Conservation (phyloP, 306 rosid species). For the Fragaria nilgerrensis region DNA sequence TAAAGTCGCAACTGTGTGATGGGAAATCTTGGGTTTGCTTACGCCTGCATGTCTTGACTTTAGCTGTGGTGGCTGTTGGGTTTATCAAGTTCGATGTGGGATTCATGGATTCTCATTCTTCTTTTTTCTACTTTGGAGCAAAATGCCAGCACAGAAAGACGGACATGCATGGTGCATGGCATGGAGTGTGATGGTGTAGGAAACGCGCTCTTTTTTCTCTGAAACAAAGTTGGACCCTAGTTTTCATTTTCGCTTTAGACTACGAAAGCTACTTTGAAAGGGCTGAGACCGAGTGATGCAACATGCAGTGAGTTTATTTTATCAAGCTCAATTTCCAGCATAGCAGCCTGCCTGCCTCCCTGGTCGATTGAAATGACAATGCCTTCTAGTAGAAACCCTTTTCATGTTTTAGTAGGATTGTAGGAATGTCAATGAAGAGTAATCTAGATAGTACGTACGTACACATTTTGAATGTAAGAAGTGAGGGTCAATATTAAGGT, state of each 20-base stretch:
- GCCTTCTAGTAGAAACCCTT: background rate
- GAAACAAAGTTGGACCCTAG: background rate
- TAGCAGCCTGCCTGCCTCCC: background rate
- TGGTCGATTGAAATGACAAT: background rate
- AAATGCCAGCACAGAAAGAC: slow-evolving; percentile 32
- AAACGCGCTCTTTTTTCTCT: slow-evolving; percentile 7
- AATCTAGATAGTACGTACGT: background rate
- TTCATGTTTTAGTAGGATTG: background rate
- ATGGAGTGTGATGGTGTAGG: slow-evolving; percentile 7
- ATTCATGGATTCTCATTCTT: slow-evolving; percentile 20
- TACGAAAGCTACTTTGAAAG: slow-evolving; percentile 12
- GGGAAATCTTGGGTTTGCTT: slow-evolving; percentile 33
- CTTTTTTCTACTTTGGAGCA: slow-evolving; percentile 20
- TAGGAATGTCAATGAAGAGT: background rate
- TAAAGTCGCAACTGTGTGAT: slow-evolving; percentile 34
- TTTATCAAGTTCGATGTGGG: background rate
- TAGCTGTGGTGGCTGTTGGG: slow-evolving; percentile 4
- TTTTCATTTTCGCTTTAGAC: slow-evolving; percentile 15
- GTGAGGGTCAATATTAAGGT: no score
- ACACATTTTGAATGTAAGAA: no score
- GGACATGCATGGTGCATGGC: slow-evolving; percentile 18
- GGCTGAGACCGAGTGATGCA: slow-evolving; percentile 12
- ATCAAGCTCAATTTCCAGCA: slow-evolving; percentile 26
- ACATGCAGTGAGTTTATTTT: slow-evolving; percentile 25
- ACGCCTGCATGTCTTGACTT: slow-evolving; percentile 60